Evolutionary conservation across 2,329 filamentous ascomycete species (phyloP).

Genomic region (Ophiostoma himal-ulmi): DNA sequence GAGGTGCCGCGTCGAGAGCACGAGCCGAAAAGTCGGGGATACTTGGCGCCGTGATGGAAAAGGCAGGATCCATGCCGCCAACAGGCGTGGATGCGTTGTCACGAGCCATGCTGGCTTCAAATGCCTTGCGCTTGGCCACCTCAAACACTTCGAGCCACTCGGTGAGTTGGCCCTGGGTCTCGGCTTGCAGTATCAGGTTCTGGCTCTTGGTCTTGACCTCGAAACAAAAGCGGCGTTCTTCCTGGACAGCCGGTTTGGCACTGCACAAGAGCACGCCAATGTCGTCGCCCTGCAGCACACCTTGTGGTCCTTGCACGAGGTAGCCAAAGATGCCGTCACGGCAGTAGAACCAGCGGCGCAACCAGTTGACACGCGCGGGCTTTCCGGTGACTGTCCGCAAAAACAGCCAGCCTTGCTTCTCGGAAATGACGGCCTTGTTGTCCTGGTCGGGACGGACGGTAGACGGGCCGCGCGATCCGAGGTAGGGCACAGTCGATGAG

Average conservation of each 20-base stretch:
- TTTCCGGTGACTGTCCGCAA: conserved; percentile 77
- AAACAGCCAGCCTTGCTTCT: conserved; percentile 96
- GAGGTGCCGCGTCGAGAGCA: conserved; percentile 42
- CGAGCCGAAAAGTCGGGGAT: conserved; percentile 88
- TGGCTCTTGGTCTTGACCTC: conserved; percentile 97
- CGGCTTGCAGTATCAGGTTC: conserved; percentile 81
- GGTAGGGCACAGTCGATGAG: conserved; percentile 79
- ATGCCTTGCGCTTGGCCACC: conserved; percentile 83
- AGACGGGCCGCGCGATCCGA: conserved; percentile 61
- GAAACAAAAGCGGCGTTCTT: conserved; percentile 94
- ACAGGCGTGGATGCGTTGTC: conserved; percentile 36
- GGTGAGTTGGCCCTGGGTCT: conserved; percentile 85
- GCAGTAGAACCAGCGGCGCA: conserved; percentile 90
- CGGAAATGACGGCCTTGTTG: conserved; percentile 48
- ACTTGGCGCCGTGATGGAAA: conserved; percentile 82
- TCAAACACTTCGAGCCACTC: conserved; percentile 95
- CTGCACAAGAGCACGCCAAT: conserved; percentile 93
- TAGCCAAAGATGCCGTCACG: conserved; percentile 95
- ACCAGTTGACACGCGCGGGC: conserved; percentile 83
- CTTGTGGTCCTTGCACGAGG: conserved; percentile 75
- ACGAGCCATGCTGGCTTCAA: conserved; percentile 63
- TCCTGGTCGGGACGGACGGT: conserved; percentile 51
- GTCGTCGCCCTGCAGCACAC: conserved; percentile 91
- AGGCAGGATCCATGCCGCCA: conserved; percentile 64
- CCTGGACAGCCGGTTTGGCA: conserved; percentile 80